These are phyloP conservation scores for Trebouxia sp. DNA, from an alignment of 139 green algal genomes.

Conservation along the genomic window DNA sequence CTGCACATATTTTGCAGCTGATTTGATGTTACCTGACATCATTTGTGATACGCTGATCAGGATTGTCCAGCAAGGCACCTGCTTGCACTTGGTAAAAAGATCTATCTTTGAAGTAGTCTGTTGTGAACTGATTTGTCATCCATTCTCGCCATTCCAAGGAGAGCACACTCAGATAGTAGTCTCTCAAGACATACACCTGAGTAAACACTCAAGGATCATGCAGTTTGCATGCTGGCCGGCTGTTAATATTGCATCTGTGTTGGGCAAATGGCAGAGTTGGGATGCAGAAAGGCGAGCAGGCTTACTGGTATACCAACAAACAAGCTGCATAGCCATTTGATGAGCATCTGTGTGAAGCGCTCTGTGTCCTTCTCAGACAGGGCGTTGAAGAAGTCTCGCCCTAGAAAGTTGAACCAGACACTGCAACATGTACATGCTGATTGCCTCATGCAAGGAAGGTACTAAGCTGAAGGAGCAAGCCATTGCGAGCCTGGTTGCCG, in stretches of 20 bases:
- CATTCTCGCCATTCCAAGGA: constrained; percentile 93
- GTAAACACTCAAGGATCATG: constrained; percentile 45
- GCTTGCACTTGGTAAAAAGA: constrained; percentile 85
- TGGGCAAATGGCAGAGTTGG: background rate
- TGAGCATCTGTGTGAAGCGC: constrained; percentile 81
- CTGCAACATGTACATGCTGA: constrained; percentile 39
- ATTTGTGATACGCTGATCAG: constrained; percentile 87
- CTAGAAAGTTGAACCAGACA: constrained; percentile 97
- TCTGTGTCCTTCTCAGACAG: constrained; percentile 81
- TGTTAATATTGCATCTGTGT: background rate
- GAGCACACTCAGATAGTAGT: constrained; percentile 83
- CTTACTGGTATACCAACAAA: constrained; percentile 41
- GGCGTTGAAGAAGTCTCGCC: constrained; percentile 99
- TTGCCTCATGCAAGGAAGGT: background rate
- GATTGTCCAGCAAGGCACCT: constrained; percentile 80
- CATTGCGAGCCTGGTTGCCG: background rate
- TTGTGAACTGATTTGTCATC: constrained; percentile 85
- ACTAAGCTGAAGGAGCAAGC: background rate
- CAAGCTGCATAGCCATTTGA: constrained; percentile 70
- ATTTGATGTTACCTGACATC: constrained; percentile 79
- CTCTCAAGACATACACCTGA: constrained; percentile 91
- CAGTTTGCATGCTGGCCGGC: too few relatives aligned
- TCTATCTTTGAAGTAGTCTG: constrained; percentile 83
- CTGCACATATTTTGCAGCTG: too few relatives aligned
- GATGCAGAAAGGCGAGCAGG: background rate